phyloP scores from a whole-genome alignment of 1,284 basidiomycete genomes.

The Rhodotorula sp. region DNA sequence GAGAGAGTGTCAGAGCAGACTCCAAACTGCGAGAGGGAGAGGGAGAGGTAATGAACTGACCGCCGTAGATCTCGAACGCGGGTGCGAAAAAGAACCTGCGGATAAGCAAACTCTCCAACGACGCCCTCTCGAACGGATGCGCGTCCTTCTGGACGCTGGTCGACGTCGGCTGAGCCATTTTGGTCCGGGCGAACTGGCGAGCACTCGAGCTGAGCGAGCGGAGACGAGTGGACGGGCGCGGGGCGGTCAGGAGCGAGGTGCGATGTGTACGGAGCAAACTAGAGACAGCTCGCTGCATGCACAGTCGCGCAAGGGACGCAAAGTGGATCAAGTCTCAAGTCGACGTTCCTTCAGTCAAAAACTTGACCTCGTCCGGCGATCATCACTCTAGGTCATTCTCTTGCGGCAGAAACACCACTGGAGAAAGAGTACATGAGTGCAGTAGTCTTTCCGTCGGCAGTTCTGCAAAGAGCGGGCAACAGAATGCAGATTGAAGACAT shows the following conservation, averaged over 20 bases:
- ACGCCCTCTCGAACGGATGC: conserved; percentile 83
- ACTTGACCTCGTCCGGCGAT: no score
- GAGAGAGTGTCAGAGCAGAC: neutral
- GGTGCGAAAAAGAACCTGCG: conserved; percentile 97
- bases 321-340: no score
- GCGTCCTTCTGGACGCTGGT: conserved; percentile 70
- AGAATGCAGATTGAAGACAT: neutral
- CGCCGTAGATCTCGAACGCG: conserved; percentile 98
- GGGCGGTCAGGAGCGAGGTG: neutral
- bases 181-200: neutral
- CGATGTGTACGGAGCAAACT: neutral
- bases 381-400: no score
- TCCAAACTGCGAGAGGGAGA: neutral
- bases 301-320: neutral
- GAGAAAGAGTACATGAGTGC: no score
- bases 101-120: conserved; percentile 83
- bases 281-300: neutral
- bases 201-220: neutral
- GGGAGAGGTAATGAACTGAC: conserved; percentile 54
- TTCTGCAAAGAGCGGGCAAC: neutral
- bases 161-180: conserved; percentile 24
- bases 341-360: no score
- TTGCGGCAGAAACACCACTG: no score
- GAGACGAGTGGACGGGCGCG: neutral
- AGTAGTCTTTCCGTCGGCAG: no score